Evolutionary conservation across 1,284 basidiomycete genomes (phyloP).

Genomic region (Leucoagaricus sp.): DNA sequence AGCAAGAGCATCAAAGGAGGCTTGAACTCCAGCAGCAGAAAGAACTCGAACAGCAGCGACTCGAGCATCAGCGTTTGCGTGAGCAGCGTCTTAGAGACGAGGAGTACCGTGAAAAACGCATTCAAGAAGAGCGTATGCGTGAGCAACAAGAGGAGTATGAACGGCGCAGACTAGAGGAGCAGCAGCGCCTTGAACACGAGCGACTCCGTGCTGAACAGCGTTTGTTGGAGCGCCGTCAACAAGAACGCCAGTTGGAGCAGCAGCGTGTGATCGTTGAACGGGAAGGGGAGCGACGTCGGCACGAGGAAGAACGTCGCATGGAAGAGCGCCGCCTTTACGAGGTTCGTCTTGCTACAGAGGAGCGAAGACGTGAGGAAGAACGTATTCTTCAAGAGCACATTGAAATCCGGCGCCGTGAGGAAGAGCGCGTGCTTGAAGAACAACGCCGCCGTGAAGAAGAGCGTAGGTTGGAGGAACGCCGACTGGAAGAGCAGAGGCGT

Average conservation of each 20-base stretch:
- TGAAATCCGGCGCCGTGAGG: constrained; percentile 6
- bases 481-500: not conserved
- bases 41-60: constrained; percentile 2
- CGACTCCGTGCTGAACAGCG: constrained; percentile 14
- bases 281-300: constrained; percentile 6
- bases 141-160: constrained; percentile 4
- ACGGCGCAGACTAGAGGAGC: constrained; percentile 4
- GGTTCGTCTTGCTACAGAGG: constrained; percentile 9
- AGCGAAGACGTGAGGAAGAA: constrained; percentile 12
- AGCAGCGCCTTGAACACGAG: constrained; percentile 16
- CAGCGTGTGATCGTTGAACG: constrained; percentile 9
- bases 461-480: not conserved
- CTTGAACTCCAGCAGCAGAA: constrained; percentile 15
- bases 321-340: constrained; percentile 7
- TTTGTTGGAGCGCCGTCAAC: constrained; percentile 8
- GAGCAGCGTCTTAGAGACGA: constrained; percentile 4
- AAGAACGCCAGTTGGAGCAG: constrained; percentile 12
- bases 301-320: constrained; percentile 10
- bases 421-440: not conserved
- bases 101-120: not conserved
- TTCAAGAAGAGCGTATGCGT: constrained; percentile 8
- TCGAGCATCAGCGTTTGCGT: constrained; percentile 11
- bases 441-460: not conserved
- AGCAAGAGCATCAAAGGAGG: constrained; percentile 5
- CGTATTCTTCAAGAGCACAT: constrained; percentile 9